Evolutionary conservation across 2,329 filamentous ascomycete species (phyloP).

Genomic region (Xylaria sp.): DNA sequence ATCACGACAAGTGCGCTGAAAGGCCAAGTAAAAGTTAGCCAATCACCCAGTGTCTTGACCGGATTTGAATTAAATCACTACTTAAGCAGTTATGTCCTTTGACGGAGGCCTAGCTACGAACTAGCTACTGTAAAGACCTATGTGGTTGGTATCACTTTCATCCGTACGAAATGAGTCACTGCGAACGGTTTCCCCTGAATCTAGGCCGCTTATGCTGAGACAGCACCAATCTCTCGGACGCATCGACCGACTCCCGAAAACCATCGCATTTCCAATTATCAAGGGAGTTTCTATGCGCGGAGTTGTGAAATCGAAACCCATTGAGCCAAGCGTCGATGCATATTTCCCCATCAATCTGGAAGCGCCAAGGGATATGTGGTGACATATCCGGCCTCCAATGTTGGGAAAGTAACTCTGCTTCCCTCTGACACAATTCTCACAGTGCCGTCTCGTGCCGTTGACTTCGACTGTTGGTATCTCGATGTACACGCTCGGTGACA

Average conservation of each 20-base stretch:
- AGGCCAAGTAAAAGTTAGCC: background rate
- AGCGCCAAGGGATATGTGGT: background rate
- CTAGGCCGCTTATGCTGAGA: background rate
- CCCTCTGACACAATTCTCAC: background rate
- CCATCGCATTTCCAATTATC: background rate
- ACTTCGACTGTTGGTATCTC: conserved; percentile 20
- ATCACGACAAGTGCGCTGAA: background rate
- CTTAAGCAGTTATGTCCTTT: too few species aligned
- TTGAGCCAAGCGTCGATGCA: background rate
- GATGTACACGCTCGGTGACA: conserved; percentile 5
- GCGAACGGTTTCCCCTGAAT: background rate
- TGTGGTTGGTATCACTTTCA: background rate
- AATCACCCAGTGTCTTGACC: background rate
- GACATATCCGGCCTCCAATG: conserved; percentile 18
- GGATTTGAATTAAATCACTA: too few species aligned
- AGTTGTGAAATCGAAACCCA: background rate
- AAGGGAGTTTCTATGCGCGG: background rate
- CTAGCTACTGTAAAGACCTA: background rate
- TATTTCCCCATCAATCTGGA: background rate
- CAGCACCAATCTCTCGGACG: background rate
- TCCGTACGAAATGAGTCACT: background rate
- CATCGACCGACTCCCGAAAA: background rate
- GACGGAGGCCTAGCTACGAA: too few species aligned
- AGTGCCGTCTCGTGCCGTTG: conserved; percentile 13
- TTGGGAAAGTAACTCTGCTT: background rate